Evolutionary conservation across 2,329 filamentous ascomycete genomes (phyloP).

Genomic region (Gnomoniopsis sp.): DNA sequence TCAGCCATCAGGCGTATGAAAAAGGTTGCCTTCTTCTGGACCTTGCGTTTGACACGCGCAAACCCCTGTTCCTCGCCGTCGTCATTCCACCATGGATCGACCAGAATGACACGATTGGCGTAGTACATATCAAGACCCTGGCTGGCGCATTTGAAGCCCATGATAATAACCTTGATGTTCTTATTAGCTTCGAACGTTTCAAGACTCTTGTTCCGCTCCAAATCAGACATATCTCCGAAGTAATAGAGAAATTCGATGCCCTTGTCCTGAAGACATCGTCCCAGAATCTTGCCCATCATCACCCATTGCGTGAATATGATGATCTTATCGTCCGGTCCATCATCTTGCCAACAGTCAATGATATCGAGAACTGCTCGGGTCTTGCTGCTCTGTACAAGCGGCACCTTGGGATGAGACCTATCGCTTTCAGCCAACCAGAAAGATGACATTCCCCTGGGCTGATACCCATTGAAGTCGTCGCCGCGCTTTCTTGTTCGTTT

Average conservation of each 20-base stretch:
- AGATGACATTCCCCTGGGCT: constrained; percentile 8
- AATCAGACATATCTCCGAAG: constrained; percentile 21
- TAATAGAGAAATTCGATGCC: constrained; percentile 36
- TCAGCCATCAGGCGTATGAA: constrained; percentile 55
- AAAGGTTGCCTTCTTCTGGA: constrained; percentile 57
- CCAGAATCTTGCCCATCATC: constrained; percentile 30
- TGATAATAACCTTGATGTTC: constrained; percentile 16
- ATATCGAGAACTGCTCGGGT: constrained; percentile 29
- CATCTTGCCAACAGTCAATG: constrained; percentile 28
- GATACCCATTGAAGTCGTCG: constrained; percentile 21
- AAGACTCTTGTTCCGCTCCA: constrained; percentile 10
- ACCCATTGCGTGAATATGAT: constrained; percentile 36
- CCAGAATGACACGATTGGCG: constrained; percentile 50
- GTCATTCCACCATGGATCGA: constrained; percentile 62
- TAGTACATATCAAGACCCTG: constrained; percentile 37
- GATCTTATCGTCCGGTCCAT: constrained; percentile 34
- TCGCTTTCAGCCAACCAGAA: constrained; percentile 24
- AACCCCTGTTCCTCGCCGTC: constrained; percentile 60
- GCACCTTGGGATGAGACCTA: background rate
- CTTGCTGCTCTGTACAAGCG: constrained; percentile 28
- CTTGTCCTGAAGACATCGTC: constrained; percentile 30
- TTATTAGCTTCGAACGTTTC: constrained; percentile 7
- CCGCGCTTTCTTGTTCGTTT: constrained; percentile 17
- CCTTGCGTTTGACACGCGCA: constrained; percentile 59
- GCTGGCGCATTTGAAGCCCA: constrained; percentile 30